Percentiles rank a stretch among this genome's conserved stretches.
Evolutionary conservation across 352 stramenopile species (phyloP).

Genomic region (Pythium monospermum): DNA sequence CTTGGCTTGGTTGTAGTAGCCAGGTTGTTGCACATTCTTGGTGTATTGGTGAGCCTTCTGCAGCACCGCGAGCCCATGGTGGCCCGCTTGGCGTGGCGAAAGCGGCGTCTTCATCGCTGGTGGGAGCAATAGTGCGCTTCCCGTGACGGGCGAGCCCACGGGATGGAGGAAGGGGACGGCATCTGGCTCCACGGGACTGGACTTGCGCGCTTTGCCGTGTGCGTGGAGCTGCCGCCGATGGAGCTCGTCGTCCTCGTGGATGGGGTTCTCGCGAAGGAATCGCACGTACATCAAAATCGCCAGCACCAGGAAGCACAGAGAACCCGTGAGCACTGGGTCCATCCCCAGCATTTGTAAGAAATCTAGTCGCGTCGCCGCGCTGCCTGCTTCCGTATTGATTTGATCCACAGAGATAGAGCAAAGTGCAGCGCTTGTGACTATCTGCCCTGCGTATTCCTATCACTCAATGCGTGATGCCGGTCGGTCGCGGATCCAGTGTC

Average conservation of each 20-base stretch:
- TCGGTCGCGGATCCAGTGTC: too few relatives aligned
- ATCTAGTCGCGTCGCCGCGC: too few relatives aligned
- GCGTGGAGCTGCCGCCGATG: constrained; percentile 28
- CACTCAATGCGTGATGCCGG: too few relatives aligned
- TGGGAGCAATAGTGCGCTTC: constrained; percentile 26
- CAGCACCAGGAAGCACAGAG: constrained; percentile 82
- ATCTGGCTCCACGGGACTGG: constrained; percentile 60
- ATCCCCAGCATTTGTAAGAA: constrained; percentile 28
- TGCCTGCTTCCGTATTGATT: too few relatives aligned
- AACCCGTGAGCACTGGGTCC: constrained; percentile 84
- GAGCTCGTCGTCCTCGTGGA: constrained; percentile 47
- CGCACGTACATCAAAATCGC: constrained; percentile 87
- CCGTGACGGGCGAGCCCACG: constrained; percentile 29
- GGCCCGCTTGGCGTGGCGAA: constrained; percentile 29
- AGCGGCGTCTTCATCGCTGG: constrained; percentile 37
- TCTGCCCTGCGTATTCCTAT: too few relatives aligned
- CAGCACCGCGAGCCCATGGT: constrained; percentile 33
- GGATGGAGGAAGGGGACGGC: constrained; percentile 66
- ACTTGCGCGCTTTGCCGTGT: constrained; percentile 35
- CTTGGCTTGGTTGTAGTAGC: constrained; percentile 61
- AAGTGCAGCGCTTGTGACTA: too few relatives aligned
- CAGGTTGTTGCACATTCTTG: constrained; percentile 24
- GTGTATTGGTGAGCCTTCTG: constrained; percentile 50
- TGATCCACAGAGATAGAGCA: too few relatives aligned
- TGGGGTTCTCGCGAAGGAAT: constrained; percentile 76